Evolutionary conservation across 2,329 filamentous ascomycete genomes (phyloP), one percentile per base, ranked within the genome.

Genomic region (Aspergillus oerlinghausenensis): DNA sequence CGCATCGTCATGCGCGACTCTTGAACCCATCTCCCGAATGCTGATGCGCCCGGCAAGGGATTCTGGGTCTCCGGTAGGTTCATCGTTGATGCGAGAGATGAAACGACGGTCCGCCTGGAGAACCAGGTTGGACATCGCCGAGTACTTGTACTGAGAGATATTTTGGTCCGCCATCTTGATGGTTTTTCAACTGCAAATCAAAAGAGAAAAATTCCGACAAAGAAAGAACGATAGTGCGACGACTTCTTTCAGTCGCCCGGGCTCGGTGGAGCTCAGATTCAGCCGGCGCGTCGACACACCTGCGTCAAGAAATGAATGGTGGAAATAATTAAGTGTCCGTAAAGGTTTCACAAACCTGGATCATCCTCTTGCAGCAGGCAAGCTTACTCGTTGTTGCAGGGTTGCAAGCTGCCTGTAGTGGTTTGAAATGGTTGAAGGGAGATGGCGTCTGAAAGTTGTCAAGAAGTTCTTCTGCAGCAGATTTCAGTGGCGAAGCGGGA

Each of bases 91-190:
- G 74, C 94, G 87, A 63, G 91, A 91, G 68, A 96, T 88, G 74
- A 99, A 97, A 68, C 94, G 88, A 79, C 92, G 88, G 81, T 99
- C 94, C 80, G 92, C 92, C 89, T 99, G 94, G 85, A 99, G 90
- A 73, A 99, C 94, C 91, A 99, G 88, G 86, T 99, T 99, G 80
- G 94, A 99, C 94, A 99, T 97, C 76, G 90, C 92, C 86, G 92
- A 92, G 85, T 97, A 96, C 79, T 97, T 97, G 84, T 96, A 97
- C 79, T 96, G 92, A 77, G 91, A 92, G 70, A 96, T 89, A 88
- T 83, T 81, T 63, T 80, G 77, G 68, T 82, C 89, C 75, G 88
- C 83, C 90, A 93, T 92, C 54, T 74, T 80, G 72, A 60, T 55
- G 59, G 60, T 58, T 25, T 54, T 48, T 40, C 25, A 53, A 56